Percentiles rank a stretch among this genome's conserved stretches.
These are phyloP conservation scores for Eucommia ulmoides DNA, from an alignment of 257 asterid genomes.

Conservation along the genomic window DNA sequence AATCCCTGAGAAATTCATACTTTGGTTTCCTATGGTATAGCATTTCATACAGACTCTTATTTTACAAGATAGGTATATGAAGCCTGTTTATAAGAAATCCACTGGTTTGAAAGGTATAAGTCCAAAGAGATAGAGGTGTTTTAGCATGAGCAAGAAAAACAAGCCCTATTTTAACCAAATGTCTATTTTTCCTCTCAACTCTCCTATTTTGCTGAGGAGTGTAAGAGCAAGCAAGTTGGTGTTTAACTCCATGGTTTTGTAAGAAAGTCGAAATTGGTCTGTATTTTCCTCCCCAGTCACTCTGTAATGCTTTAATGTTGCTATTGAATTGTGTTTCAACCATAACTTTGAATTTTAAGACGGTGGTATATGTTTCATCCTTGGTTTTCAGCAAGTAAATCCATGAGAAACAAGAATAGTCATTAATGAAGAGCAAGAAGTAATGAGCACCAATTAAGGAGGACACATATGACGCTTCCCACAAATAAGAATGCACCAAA, in stretches of 20 bases:
- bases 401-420: not conserved
- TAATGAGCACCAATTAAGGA: not conserved
- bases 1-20: not conserved
- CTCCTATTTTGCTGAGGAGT: not conserved
- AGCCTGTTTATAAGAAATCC: not conserved
- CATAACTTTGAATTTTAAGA: not conserved
- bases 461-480: not conserved
- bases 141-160: not conserved
- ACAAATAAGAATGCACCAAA: not conserved
- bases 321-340: not conserved
- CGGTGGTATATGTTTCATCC: not conserved
- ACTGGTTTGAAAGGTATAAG: not conserved
- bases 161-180: not conserved
- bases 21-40: not conserved
- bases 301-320: not conserved
- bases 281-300: not conserved
- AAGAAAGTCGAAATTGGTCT: not conserved
- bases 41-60: not conserved
- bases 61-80: not conserved
- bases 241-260: not conserved
- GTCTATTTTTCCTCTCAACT: not conserved
- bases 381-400: not conserved
- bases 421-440: not conserved
- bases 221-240: not conserved
- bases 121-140: not conserved